phyloP scores from a whole-genome alignment of 768 basidiomycete species.

The Amanita rubescens region DNA sequence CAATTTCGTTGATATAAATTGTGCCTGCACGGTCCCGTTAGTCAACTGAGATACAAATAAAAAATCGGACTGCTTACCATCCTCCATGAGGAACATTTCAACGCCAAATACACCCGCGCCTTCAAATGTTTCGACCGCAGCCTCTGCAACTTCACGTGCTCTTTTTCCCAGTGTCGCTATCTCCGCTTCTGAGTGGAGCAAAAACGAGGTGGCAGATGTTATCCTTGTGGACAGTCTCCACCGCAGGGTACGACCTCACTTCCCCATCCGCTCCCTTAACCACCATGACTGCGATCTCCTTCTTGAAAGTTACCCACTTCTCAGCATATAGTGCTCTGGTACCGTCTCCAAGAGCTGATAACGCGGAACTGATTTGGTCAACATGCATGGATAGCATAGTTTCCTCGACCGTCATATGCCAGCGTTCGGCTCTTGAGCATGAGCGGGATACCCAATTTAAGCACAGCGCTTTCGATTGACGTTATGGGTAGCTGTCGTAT shows the following conservation, averaged over 20 bases:
- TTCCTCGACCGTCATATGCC: constrained; percentile 95
- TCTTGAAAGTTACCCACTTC: constrained; percentile 82
- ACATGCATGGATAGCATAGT: constrained; percentile 64
- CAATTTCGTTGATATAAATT: constrained; percentile 92
- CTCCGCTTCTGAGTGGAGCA: constrained; percentile 66
- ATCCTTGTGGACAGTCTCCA: constrained; percentile 92
- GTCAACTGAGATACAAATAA: background rate
- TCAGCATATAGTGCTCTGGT: constrained; percentile 86
- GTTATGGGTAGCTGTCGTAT: constrained; percentile 33
- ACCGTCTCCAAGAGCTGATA: constrained; percentile 37
- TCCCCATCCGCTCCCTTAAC: constrained; percentile 72
- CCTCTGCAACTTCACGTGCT: constrained; percentile 72
- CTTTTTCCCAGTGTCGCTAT: constrained; percentile 46
- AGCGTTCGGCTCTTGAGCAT: constrained; percentile 96
- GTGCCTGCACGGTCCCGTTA: constrained; percentile 37
- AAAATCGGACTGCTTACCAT: constrained; percentile 44
- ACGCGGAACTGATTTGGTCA: constrained; percentile 43
- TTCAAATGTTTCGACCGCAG: constrained; percentile 65
- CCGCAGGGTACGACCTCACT: constrained; percentile 70
- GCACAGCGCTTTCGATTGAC: constrained; percentile 44
- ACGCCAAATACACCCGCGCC: constrained; percentile 97
- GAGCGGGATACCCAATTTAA: constrained; percentile 70
- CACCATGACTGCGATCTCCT: constrained; percentile 97
- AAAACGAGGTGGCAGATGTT: constrained; percentile 92
- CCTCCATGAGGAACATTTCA: constrained; percentile 90